Evolutionary conservation across 441 rosid genomes (phyloP).

Genomic region (Corymbia calophylla): DNA sequence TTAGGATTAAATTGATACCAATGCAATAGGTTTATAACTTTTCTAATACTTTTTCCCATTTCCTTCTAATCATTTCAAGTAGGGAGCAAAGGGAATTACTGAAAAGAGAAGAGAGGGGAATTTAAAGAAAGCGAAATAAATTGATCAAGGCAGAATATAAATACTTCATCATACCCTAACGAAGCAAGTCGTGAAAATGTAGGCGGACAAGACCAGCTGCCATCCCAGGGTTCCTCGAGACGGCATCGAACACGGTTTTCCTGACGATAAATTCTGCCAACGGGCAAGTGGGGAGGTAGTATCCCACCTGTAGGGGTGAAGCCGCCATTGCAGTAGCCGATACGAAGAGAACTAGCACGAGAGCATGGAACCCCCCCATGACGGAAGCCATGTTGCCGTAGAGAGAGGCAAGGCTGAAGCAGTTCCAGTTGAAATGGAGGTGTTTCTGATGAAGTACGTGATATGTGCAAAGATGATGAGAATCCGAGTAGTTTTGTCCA

Average conservation of each 20-base stretch:
- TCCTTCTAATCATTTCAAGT: too few relatives aligned
- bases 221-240: not conserved
- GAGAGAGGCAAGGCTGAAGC: not conserved
- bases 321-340: not conserved
- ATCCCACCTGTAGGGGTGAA: too few relatives aligned
- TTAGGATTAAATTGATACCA: too few relatives aligned
- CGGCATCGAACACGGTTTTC: not conserved
- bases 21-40: too few relatives aligned
- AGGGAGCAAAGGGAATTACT: too few relatives aligned
- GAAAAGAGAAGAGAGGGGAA: not conserved
- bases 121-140: not conserved
- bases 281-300: too few relatives aligned
- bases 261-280: not conserved
- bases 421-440: not conserved
- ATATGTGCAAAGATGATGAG: not conserved
- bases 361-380: not conserved
- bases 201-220: not conserved
- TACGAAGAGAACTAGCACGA: not conserved
- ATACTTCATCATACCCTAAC: not conserved
- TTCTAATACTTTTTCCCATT: too few relatives aligned
- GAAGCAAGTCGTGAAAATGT: not conserved
- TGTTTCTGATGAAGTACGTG: not conserved
- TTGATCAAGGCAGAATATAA: too few relatives aligned
- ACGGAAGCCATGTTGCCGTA: not conserved
- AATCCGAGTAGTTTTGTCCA: not conserved